These are phyloP conservation scores for Pythium rhizo-oryzae DNA, from an alignment of 352 stramenopile species.

Conservation along the genomic window DNA sequence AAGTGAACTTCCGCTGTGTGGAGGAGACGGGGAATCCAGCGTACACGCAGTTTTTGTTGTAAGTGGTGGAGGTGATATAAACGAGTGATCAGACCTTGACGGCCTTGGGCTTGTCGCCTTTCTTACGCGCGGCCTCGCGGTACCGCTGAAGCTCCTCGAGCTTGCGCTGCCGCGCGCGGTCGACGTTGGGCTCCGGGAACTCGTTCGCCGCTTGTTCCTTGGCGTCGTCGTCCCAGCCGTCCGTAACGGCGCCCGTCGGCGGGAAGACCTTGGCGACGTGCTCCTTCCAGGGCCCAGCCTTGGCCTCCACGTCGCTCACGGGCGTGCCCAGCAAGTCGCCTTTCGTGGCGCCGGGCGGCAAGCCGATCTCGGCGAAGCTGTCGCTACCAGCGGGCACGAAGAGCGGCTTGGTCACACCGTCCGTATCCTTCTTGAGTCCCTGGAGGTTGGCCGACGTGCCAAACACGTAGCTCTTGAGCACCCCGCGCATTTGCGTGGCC, in stretches of 20 bases:
- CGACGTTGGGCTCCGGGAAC: slow-evolving; percentile 70
- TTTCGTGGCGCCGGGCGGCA: slow-evolving; percentile 58
- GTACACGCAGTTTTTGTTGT: slow-evolving; percentile 82
- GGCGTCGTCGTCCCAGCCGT: slow-evolving; percentile 35
- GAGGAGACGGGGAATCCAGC: slow-evolving; percentile 87
- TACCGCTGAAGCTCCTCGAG: slow-evolving; percentile 73
- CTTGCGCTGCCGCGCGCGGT: slow-evolving; percentile 73
- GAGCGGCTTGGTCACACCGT: slow-evolving; percentile 53
- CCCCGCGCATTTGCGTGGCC: slow-evolving; percentile 59
- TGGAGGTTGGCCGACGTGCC: slow-evolving; percentile 43
- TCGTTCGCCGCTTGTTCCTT: slow-evolving; percentile 43
- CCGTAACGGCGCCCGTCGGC: slow-evolving; percentile 39
- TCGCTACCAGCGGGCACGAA: slow-evolving; percentile 76
- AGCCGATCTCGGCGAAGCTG: slow-evolving; percentile 74
- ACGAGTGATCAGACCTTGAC: slow-evolving; percentile 37
- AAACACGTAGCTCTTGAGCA: slow-evolving; percentile 74
- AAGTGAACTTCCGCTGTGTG: slow-evolving; percentile 77
- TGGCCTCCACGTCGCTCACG: slow-evolving; percentile 61
- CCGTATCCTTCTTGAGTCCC: slow-evolving; percentile 63
- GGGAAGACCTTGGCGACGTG: slow-evolving; percentile 66
- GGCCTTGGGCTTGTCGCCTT: slow-evolving; percentile 41
- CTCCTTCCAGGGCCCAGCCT: slow-evolving; percentile 71
- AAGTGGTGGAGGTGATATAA: slow-evolving; percentile 20
- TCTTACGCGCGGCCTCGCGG: slow-evolving; percentile 56
- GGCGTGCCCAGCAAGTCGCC: slow-evolving; percentile 40